phyloP scores from a whole-genome alignment of 179 eudicot genomes.

The Corrigiola litoralis region DNA sequence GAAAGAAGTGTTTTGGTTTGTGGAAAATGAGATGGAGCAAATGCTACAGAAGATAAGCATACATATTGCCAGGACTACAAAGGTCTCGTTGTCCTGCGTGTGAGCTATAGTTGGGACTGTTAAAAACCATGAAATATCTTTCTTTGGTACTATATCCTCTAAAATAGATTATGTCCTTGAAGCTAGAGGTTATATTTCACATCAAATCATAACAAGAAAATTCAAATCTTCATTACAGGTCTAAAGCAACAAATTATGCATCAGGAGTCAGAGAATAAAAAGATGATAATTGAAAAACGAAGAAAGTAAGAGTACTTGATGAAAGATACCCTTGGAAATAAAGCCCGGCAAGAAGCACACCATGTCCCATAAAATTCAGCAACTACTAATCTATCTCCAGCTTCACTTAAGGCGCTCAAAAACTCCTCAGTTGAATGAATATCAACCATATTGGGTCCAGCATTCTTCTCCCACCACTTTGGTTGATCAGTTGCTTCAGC shows the following conservation, averaged over 20 bases:
- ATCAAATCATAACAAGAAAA: background rate
- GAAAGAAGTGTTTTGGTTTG: too few species aligned
- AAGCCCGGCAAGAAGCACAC: slow-evolving; percentile 99
- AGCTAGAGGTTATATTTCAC: background rate
- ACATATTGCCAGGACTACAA: too few species aligned
- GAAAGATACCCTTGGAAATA: slow-evolving; percentile 83
- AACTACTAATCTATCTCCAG: slow-evolving; percentile 84
- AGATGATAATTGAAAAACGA: background rate
- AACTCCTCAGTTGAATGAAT: slow-evolving; percentile 92
- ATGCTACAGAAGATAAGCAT: too few species aligned
- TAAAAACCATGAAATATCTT: too few species aligned
- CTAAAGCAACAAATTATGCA: background rate
- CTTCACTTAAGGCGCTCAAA: slow-evolving; percentile 69
- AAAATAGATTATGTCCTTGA: too few species aligned
- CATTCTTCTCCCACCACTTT: slow-evolving; percentile 77
- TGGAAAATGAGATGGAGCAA: too few species aligned
- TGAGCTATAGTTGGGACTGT: too few species aligned
- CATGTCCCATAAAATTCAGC: slow-evolving; percentile 98
- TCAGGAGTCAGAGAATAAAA: background rate
- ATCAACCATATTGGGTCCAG: slow-evolving; percentile 96
- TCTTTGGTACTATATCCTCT: too few species aligned
- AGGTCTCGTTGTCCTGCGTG: too few species aligned
- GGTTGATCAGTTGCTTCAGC: slow-evolving; percentile 75
- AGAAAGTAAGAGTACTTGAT: background rate
- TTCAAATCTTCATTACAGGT: background rate